A percentile compares a stretch with the other conserved stretches of the same genome.
These are phyloP conservation scores for Ceratobasidium sp. DNA, from an alignment of 1,284 basidiomycete species.

Conservation along the genomic window DNA sequence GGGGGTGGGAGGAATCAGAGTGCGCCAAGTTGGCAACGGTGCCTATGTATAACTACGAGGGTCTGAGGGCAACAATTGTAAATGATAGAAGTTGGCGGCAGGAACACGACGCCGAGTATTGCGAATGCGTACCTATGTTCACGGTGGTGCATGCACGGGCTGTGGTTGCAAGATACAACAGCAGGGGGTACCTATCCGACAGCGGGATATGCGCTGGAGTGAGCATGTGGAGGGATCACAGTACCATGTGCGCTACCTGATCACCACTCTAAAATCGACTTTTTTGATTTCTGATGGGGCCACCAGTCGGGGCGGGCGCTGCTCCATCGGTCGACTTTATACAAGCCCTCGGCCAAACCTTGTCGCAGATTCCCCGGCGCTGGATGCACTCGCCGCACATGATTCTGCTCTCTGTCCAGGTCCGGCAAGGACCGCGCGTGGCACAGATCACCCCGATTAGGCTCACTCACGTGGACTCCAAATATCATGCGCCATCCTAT, in stretches of 20 bases:
- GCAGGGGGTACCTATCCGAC: conserved; percentile 35
- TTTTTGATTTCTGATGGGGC: conserved; percentile 44
- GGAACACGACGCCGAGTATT: conserved; percentile 21
- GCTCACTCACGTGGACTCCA: conserved; percentile 1
- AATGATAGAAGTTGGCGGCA: conserved; percentile 23
- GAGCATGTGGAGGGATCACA: conserved; percentile 43
- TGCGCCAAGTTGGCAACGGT: not conserved
- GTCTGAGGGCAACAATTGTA: conserved; percentile 15
- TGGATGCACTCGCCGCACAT: conserved; percentile 12
- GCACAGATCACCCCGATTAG: conserved; percentile 28
- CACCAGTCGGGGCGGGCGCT: not conserved
- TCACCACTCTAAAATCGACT: conserved; percentile 24
- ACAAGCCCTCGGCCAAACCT: conserved; percentile 16
- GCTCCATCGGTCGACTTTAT: conserved; percentile 6
- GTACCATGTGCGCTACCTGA: conserved; percentile 44
- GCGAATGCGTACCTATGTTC: conserved; percentile 38
- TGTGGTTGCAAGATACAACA: conserved; percentile 21
- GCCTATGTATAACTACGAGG: conserved; percentile 21
- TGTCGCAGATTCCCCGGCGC: conserved; percentile 35
- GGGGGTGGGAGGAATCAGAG: not conserved
- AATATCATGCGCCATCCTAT: conserved; percentile 38
- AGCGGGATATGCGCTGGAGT: conserved; percentile 34
- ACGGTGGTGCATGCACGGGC: not conserved
- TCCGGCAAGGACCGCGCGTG: conserved; percentile 19
- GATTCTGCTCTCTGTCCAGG: conserved; percentile 31